Evolutionary conservation across 306 rosid species (phyloP).

Genomic region (Quercus wislizeni): DNA sequence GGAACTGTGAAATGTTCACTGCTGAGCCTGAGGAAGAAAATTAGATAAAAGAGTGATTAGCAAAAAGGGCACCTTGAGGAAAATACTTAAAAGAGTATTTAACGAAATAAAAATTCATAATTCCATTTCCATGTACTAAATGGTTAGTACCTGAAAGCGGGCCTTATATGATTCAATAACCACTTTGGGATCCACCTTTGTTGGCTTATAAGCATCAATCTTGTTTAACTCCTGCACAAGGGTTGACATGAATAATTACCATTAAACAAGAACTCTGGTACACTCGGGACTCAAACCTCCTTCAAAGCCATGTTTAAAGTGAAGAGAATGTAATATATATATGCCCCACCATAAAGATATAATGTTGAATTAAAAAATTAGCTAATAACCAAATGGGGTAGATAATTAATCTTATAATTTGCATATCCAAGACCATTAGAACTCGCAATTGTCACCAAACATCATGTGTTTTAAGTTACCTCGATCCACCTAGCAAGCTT

Average conservation of each 20-base stretch:
- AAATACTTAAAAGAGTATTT: neutral
- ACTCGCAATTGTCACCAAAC: neutral
- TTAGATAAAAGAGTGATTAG: neutral
- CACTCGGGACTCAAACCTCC: neutral
- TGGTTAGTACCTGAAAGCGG: constrained; percentile 42
- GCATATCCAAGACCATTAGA: no score
- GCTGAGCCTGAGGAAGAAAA: constrained; percentile 36
- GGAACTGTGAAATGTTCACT: constrained; percentile 23
- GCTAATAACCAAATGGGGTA: neutral
- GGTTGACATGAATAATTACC: constrained; percentile 3
- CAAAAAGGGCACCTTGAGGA: neutral
- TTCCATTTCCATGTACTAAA: neutral
- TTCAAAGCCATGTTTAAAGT: neutral
- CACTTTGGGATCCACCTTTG: constrained; percentile 50
- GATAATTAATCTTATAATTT: neutral
- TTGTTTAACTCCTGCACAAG: constrained; percentile 59
- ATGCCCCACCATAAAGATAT: no score
- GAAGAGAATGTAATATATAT: neutral
- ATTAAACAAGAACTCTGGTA: neutral
- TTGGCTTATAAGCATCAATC: constrained; percentile 58
- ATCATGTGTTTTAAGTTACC: constrained; percentile 31
- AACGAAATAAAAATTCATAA: neutral
- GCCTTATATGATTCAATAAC: constrained; percentile 42
- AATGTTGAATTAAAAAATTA: neutral
- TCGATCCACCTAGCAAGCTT: constrained; percentile 58